Base-by-base conservation (phyloP, 257 asterid genomes). In the Gentiana straminea region DNA sequence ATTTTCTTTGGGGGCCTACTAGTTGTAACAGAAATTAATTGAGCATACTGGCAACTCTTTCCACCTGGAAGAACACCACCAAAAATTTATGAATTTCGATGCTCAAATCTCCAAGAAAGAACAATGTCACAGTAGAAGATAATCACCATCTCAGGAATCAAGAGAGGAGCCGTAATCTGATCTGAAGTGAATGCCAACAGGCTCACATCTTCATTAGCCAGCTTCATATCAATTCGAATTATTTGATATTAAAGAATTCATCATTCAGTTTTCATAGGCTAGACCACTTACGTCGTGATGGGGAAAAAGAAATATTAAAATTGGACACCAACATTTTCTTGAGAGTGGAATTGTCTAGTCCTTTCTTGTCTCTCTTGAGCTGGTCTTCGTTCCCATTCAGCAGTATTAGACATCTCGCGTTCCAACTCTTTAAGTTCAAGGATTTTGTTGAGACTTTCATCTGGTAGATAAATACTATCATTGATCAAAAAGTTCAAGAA, bases 31-130 rank as follows among this genome's bases (percentile, higher is more conserved):
- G 57, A 62, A 92, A 92, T 70, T 92, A 92, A 73, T 92, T 92
- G 76, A 92, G 81, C 98, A 92, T 92, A 73, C 98, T 85, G 57
- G 98, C 94, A 74, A 92, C 91, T 78, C 98, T 85, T 62, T 88
- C 98, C 56, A 92, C 98, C 98, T 91, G 77, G 60, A 71, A 69
- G 7, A 64, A 57, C 62, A 35, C 4, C 50, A 54, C 48, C n/a
- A n/a, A n/a, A n/a, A n/a, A n/a, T n/a, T n/a, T n/a, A n/a, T n/a
- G n/a, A n/a, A n/a, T n/a, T n/a, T n/a, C n/a, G n/a, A n/a, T n/a
- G n/a, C n/a, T n/a, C n/a, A 41, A 5, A 1, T 41, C 46, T 41
- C 46, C 8, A 10, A 4, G 46, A 10, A n/a, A n/a, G n/a, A n/a
- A n/a, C n/a, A n/a, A n/a, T 12, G 5, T 54, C 12, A 3, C 43